Evolutionary conservation across 768 basidiomycete genomes (phyloP).

Genomic region (Leucosporidium yakuticum): DNA sequence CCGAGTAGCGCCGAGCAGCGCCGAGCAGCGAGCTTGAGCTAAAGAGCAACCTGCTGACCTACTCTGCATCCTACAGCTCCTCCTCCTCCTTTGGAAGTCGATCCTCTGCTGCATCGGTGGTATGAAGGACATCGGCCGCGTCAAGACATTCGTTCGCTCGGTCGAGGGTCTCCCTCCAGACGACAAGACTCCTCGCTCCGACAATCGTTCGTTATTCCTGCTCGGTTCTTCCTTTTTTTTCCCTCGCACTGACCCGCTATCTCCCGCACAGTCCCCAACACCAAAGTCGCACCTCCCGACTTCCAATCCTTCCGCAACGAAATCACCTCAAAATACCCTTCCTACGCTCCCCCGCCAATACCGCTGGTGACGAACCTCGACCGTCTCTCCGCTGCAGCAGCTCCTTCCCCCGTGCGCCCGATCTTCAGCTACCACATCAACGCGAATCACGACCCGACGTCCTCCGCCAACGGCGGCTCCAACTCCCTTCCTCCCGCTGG

Average conservation of each 20-base stretch:
- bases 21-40: too few species aligned
- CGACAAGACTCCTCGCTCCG: slow-evolving; percentile 9
- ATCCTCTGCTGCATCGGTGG: slow-evolving; percentile 89
- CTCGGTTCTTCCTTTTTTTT: neutral
- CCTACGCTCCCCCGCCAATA: slow-evolving; percentile 61
- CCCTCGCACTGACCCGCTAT: slow-evolving; percentile 30
- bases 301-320: slow-evolving; percentile 84
- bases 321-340: slow-evolving; percentile 90
- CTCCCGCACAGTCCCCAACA: slow-evolving; percentile 41
- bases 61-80: slow-evolving; percentile 52
- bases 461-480: slow-evolving; percentile 55
- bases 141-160: slow-evolving; percentile 78
- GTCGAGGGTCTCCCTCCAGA: slow-evolving; percentile 62
- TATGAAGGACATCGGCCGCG: slow-evolving; percentile 72
- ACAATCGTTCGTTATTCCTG: slow-evolving; percentile 4
- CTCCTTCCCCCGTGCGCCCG: slow-evolving; percentile 77
- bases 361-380: slow-evolving; percentile 41
- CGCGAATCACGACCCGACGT: slow-evolving; percentile 33
- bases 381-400: slow-evolving; percentile 75
- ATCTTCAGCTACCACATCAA: slow-evolving; percentile 31
- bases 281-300: slow-evolving; percentile 87
- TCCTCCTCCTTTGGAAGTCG: slow-evolving; percentile 91
- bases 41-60: neutral
- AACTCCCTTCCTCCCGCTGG: slow-evolving; percentile 23
- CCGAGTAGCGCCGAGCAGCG: neutral